Evolutionary conservation across 352 stramenopile genomes (phyloP), one percentile per base, ranked within the genome.

Genomic region (Salisapilia sapeloensis): DNA sequence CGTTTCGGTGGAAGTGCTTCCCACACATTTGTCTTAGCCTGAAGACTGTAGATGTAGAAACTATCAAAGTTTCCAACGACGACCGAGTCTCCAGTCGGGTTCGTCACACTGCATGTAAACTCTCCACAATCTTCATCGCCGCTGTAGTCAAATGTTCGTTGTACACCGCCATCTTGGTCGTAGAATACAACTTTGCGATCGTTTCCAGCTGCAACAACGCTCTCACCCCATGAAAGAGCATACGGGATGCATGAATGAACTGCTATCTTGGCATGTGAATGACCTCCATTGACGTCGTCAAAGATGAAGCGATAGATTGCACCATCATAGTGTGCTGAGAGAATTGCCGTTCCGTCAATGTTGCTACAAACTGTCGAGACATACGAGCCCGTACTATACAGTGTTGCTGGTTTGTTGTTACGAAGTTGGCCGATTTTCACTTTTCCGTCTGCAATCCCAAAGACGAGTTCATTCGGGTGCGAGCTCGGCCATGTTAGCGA

Each of bases 31-130:
- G 52, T 78, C 48, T 86, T 83, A 29, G 60, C 47, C 42, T 92
- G 77, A 46, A 80, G 89, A 24, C 61, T 62, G 55, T 85, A 96
- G 9, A 83, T 78, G 56, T 92, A 92, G 46, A 96, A 95, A 26
- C 53, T 66, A 44, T 96, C 79, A 42, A 94, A 97, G 51, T 95
- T 96, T 24, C 87, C 89, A 3, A 96, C 61, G 8, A 95, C 82
- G 15, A 95, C 63, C 16, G 62, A 75, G 38, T 96, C 86, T 6
- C 87, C 89, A 14, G 76, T 95, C 15, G 83, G 83, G 26, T 95
- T 97, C 43, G 85, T 76, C 12, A 83, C 60, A 14, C 52, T 63
- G 24, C 53, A 64, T 15, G 71, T 86, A 39, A 91, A 92, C 40
- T 86, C 76, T 12, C 70, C 70, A 40, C 64, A 79, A 21, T 78